phyloP scores from a whole-genome alignment of 2,329 filamentous ascomycete genomes.

The Ophiostoma pallidulum region DNA sequence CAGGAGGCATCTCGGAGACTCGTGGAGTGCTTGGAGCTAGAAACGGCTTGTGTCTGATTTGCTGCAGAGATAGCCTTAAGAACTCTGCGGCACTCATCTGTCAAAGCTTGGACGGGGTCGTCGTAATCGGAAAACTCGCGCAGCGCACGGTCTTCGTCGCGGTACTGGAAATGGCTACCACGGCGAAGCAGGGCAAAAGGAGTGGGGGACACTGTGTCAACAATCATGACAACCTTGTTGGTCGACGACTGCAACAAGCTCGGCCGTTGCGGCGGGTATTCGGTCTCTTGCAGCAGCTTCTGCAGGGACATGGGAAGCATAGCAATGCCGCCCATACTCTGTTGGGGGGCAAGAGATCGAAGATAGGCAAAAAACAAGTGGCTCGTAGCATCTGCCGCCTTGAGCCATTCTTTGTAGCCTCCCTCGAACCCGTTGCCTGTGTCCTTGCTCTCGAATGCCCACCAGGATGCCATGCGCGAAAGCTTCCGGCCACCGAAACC shows the following conservation, averaged over 20 bases:
- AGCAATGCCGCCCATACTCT: conserved; percentile 68
- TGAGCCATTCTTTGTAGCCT: conserved; percentile 82
- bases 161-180: conserved; percentile 91
- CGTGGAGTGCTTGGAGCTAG: conserved; percentile 60
- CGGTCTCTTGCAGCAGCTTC: conserved; percentile 80
- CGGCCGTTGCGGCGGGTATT: conserved; percentile 80
- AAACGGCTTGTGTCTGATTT: conserved; percentile 69
- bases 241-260: conserved; percentile 69
- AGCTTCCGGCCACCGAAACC: conserved; percentile 88
- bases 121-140: conserved; percentile 81
- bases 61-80: conserved; percentile 78
- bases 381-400: conserved; percentile 88
- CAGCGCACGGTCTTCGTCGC: conserved; percentile 76
- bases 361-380: conserved; percentile 98
- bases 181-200: conserved; percentile 84
- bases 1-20: conserved; percentile 78
- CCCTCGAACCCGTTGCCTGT: conserved; percentile 86
- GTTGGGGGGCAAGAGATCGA: conserved; percentile 77
- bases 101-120: conserved; percentile 78
- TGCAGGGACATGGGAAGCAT: conserved; percentile 83
- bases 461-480: conserved; percentile 93
- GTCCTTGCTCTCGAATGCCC: conserved; percentile 90
- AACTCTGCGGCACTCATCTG: conserved; percentile 88
- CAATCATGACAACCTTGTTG: conserved; percentile 91
- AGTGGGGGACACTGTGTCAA: conserved; percentile 87